Conservation (phyloP, 176 grass and related monocot genomes). For the Tuctoria greenei region DNA sequence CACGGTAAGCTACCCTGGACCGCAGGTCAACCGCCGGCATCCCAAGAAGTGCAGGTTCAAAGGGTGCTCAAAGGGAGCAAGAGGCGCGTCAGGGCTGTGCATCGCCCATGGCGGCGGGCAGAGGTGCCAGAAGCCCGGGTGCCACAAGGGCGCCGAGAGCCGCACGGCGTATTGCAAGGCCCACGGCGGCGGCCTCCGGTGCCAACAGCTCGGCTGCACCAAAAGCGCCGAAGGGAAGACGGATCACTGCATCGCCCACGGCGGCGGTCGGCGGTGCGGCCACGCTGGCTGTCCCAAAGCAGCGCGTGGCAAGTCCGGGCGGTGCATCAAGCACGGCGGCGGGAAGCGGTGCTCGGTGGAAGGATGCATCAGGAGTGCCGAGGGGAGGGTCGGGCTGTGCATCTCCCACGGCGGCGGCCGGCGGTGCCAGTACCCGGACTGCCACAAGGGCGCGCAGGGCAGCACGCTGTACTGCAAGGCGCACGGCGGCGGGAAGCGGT, state of each 20-base stretch:
- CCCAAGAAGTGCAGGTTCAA: slow-evolving; percentile 77
- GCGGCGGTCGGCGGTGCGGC: slow-evolving; percentile 63
- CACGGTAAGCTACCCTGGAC: background rate
- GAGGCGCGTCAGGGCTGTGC: slow-evolving; percentile 66
- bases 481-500: slow-evolving; percentile 67
- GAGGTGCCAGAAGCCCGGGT: slow-evolving; percentile 72
- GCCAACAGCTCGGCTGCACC: slow-evolving; percentile 67
- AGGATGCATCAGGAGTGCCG: slow-evolving; percentile 60
- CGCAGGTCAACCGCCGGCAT: slow-evolving; percentile 38
- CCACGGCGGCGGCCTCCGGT: slow-evolving; percentile 70
- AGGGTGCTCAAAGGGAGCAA: slow-evolving; percentile 69
- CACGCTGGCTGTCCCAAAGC: slow-evolving; percentile 55
- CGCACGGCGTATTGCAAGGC: slow-evolving; percentile 73
- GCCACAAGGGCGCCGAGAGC: slow-evolving; percentile 74
- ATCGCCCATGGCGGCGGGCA: slow-evolving; percentile 74
- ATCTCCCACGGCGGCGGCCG: slow-evolving; percentile 80
- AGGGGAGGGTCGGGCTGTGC: slow-evolving; percentile 64
- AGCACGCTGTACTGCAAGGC: slow-evolving; percentile 75
- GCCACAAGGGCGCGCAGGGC: slow-evolving; percentile 72
- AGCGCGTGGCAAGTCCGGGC: slow-evolving; percentile 65
- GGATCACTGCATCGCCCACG: slow-evolving; percentile 79
- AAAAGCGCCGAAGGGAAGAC: slow-evolving; percentile 82
- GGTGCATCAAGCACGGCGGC: slow-evolving; percentile 80
- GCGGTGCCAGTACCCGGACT: slow-evolving; percentile 65
- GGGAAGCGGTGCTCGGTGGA: slow-evolving; percentile 64